These are phyloP conservation scores for Polyplosphaeria fusca DNA, from an alignment of 495 filamentous ascomycete genomes.

Conservation along the genomic window DNA sequence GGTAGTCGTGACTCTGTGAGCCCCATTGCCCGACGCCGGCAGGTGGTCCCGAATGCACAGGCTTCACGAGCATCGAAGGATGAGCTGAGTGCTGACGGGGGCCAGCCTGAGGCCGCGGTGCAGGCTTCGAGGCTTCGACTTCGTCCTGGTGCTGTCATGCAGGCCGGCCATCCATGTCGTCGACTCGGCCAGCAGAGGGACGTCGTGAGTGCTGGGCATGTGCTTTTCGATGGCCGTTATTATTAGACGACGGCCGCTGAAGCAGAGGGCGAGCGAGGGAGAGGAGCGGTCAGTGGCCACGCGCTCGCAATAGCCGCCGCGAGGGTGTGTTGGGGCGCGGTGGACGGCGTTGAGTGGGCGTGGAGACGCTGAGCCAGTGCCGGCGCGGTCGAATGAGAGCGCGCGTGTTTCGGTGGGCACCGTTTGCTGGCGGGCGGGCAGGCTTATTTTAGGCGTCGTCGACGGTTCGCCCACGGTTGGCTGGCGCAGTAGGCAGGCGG, in stretches of 20 bases:
- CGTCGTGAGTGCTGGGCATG: neutral
- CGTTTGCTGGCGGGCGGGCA: neutral
- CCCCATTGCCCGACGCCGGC: too few relatives aligned
- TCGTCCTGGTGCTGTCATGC: neutral
- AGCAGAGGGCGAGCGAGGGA: neutral
- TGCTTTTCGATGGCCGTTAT: neutral
- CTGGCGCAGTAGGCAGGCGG: neutral
- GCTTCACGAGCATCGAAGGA: neutral
- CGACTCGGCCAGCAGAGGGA: neutral
- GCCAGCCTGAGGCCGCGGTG: neutral
- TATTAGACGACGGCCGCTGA: constrained; percentile 7
- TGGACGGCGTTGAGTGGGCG: constrained; percentile 4
- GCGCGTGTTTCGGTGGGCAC: constrained; percentile 2
- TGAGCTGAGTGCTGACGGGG: neutral
- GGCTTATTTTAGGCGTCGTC: neutral
- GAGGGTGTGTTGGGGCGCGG: neutral
- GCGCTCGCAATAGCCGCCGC: constrained; percentile 2
- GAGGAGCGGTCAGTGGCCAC: neutral
- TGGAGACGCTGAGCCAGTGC: constrained; percentile 14
- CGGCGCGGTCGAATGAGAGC: constrained; percentile 7
- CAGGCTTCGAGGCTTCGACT: neutral
- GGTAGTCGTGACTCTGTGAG: neutral
- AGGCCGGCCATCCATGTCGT: neutral
- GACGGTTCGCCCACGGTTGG: neutral
- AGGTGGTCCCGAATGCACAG: neutral